These are phyloP conservation scores for Earliella scabrosa DNA, from an alignment of 1,284 basidiomycete species.

Conservation along the genomic window DNA sequence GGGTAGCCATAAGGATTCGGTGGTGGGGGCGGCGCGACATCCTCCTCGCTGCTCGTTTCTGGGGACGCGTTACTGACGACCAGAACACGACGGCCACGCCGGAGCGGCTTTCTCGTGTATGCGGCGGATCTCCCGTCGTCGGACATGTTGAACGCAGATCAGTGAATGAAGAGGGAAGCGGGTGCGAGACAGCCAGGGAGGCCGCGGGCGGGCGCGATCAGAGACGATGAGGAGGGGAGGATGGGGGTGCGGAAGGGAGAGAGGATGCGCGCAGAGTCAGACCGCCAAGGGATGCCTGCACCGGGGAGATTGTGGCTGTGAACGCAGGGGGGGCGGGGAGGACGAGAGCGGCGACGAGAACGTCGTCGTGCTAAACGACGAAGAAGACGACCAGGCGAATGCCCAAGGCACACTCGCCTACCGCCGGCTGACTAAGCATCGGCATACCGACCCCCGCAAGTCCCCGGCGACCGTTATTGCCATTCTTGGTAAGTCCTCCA, in stretches of 20 bases:
- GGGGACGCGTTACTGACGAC: constrained; percentile 66
- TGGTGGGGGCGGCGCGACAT: constrained; percentile 25
- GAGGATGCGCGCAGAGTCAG: constrained; percentile 2
- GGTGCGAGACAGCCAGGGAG: constrained; percentile 1
- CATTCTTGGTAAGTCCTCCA: not conserved
- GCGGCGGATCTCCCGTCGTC: constrained; percentile 48
- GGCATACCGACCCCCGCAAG: constrained; percentile 15
- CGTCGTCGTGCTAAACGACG: constrained; percentile 31
- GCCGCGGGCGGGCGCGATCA: constrained; percentile 23
- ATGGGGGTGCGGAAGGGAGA: constrained; percentile 1
- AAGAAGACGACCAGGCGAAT: constrained; percentile 24
- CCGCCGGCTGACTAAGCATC: constrained; percentile 30
- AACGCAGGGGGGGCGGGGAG: constrained; percentile 1
- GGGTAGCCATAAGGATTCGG: constrained; percentile 28
- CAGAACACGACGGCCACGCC: constrained; percentile 40
- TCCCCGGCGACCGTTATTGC: constrained; percentile 1
- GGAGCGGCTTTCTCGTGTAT: constrained; percentile 22
- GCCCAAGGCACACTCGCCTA: constrained; percentile 25
- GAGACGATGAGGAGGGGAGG: constrained; percentile 9
- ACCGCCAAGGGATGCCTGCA: constrained; percentile 17
- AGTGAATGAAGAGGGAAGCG: not conserved
- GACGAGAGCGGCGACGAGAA: constrained; percentile 10
- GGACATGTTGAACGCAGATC: constrained; percentile 37
- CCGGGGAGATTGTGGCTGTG: not conserved
- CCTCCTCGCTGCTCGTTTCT: constrained; percentile 51